Evolutionary conservation across 2,329 filamentous ascomycete genomes (phyloP), one percentile per base, ranked within the genome.

Genomic region (Fusarium hainanense): DNA sequence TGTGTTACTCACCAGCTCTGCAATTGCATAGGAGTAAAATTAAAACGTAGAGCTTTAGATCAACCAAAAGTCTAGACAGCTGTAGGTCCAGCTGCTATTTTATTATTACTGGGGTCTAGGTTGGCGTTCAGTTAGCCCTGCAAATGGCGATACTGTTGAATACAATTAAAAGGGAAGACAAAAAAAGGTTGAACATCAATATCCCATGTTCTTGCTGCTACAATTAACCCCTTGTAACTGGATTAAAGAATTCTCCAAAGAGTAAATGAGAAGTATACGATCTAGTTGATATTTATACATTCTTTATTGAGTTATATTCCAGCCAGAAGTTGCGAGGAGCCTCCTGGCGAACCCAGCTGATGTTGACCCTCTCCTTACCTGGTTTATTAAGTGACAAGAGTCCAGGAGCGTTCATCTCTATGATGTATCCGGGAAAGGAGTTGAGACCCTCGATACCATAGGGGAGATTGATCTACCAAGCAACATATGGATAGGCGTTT

Each of bases 301-400:
- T 42, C 21, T 25, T 16, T 32, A 16, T 2, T 43, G n/a, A 8
- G n/a, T 20, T 25, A 1, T 28, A 12, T 28, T 28, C 27, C 27
- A 98, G 84, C 94, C 94, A 99, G 4, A 87, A 81, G 78, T 99
- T 93, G 27, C 94, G 92, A 30, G 85, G 81, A 1, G 92, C 90
- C 57, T 91, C 82, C 61, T 90, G 85, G 47, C 91, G 87, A 66
- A 94, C 87, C 82, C 89, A 91, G 10, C 83, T 79, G 3, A 90
- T 80, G 49, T 90, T 90, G 50, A 93, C 82, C 3, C 85, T 81
- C 4, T 88, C 84, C 42, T 87, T 85, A 61, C 89, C 85, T 28
- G 28, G 28, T 13, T 13, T 2, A 13, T 28, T 28, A 68, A 14
- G 89, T 87, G 56, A 90, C 87, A 43, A 93, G 28, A 30, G 28